phyloP scores from a whole-genome alignment of 2,329 filamentous ascomycete genomes.

The Calonectria hawksworthii region DNA sequence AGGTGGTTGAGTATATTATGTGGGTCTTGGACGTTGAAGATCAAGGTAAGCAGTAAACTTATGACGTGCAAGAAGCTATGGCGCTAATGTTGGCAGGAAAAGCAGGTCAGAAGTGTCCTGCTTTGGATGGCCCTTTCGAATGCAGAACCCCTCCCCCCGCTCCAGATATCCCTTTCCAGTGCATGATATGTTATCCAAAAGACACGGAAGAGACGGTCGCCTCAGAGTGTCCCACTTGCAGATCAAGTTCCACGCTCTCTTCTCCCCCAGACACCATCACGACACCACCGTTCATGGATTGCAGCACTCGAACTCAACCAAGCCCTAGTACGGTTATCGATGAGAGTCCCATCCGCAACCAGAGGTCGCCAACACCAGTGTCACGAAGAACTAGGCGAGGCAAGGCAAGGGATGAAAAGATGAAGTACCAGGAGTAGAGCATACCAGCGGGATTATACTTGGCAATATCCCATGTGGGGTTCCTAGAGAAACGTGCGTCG shows the following conservation, averaged over 20 bases:
- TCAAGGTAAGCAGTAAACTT: constrained; percentile 20
- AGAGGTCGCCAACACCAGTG: background rate
- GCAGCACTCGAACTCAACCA: background rate
- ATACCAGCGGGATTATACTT: background rate
- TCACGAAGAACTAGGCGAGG: constrained; percentile 9
- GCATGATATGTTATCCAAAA: background rate
- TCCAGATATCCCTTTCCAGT: background rate
- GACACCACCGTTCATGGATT: constrained; percentile 34
- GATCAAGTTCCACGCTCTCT: constrained; percentile 31
- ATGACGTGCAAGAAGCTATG: background rate
- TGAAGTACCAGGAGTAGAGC: background rate
- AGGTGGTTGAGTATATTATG: constrained; percentile 44
- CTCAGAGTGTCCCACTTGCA: constrained; percentile 3
- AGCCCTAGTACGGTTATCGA: background rate
- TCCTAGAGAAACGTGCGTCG: background rate
- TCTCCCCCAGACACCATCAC: constrained; percentile 29
- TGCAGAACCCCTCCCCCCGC: background rate
- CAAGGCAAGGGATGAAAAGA: background rate
- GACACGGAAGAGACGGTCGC: background rate
- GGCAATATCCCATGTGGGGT: background rate
- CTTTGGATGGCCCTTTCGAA: background rate
- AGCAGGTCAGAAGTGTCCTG: background rate
- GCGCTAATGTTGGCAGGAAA: background rate
- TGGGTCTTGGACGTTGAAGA: constrained; percentile 32
- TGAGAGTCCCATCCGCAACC: background rate